These are phyloP conservation scores for Candida sithepensis DNA, from an alignment of 805 yeast species.

Conservation along the genomic window DNA sequence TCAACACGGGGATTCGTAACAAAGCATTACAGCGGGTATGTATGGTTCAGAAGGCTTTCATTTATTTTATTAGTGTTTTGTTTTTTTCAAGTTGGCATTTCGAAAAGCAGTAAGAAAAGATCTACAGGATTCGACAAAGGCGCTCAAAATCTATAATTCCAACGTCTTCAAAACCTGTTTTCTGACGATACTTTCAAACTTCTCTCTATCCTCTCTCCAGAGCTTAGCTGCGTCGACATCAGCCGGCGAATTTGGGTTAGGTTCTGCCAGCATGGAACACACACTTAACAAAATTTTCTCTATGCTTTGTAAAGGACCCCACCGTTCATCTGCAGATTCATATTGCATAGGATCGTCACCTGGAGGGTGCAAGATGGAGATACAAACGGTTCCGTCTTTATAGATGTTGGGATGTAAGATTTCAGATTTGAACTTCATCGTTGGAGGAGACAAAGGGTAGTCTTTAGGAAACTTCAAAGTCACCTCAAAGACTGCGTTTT, in stretches of 20 bases:
- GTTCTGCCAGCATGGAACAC: conserved; percentile 94
- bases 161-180: conserved; percentile 65
- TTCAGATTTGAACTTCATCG: conserved; percentile 65
- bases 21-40: no score
- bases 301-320: conserved; percentile 98
- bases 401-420: conserved; percentile 92
- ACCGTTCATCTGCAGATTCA: conserved; percentile 92
- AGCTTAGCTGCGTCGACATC: conserved; percentile 76
- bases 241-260: conserved; percentile 95
- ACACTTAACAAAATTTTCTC: conserved; percentile 93
- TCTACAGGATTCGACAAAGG: no score
- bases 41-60: no score
- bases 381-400: conserved; percentile 93
- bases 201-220: conserved; percentile 82
- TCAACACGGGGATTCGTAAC: no score
- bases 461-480: conserved; percentile 41
- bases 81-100: no score
- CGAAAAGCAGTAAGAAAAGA: no score
- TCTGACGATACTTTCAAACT: conserved; percentile 63
- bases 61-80: no score
- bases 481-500: conserved; percentile 52
- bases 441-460: conserved; percentile 64
- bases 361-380: conserved; percentile 90
- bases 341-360: conserved; percentile 97
- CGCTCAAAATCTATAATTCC: conserved; percentile 62